Conservation (phyloP, 345 rosid species). For the Boechera retrofracta region DNA sequence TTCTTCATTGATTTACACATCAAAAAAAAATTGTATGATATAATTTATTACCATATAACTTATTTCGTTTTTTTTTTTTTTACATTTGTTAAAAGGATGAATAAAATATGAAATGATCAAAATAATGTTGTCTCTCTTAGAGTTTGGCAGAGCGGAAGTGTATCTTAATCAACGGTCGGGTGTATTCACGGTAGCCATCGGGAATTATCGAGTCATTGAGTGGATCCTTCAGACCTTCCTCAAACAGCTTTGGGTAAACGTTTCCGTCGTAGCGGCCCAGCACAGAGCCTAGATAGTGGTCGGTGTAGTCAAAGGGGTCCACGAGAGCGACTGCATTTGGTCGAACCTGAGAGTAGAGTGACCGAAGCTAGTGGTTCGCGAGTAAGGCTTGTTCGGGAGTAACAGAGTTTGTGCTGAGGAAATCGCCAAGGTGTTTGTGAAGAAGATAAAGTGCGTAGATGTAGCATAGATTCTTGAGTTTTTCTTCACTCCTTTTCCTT, state of each 20-base stretch:
- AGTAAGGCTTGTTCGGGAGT: slow-evolving; percentile 74
- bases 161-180: slow-evolving; percentile 75
- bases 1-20: neutral
- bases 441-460: slow-evolving; percentile 68
- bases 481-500: slow-evolving; percentile 66
- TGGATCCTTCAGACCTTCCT: slow-evolving; percentile 97
- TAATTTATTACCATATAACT: neutral
- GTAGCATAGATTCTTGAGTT: slow-evolving; percentile 60
- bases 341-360: slow-evolving; percentile 74
- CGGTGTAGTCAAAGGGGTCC: slow-evolving; percentile 88
- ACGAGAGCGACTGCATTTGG: slow-evolving; percentile 92
- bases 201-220: slow-evolving; percentile 86
- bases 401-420: slow-evolving; percentile 64
- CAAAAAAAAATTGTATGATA: neutral
- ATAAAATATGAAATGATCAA: neutral
- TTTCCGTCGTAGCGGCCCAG: slow-evolving; percentile 94
- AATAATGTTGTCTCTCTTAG: neutral
- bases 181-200: slow-evolving; percentile 79
- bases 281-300: slow-evolving; percentile 80
- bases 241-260: slow-evolving; percentile 81
- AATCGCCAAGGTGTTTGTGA: slow-evolving; percentile 80
- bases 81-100: neutral
- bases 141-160: slow-evolving; percentile 71
- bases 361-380: slow-evolving; percentile 73
- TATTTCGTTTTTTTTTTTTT: neutral